Evolutionary conservation across 2,329 filamentous ascomycete species (phyloP), one percentile per base, ranked within the genome.

Genomic region (Trichophyton rubrum): DNA sequence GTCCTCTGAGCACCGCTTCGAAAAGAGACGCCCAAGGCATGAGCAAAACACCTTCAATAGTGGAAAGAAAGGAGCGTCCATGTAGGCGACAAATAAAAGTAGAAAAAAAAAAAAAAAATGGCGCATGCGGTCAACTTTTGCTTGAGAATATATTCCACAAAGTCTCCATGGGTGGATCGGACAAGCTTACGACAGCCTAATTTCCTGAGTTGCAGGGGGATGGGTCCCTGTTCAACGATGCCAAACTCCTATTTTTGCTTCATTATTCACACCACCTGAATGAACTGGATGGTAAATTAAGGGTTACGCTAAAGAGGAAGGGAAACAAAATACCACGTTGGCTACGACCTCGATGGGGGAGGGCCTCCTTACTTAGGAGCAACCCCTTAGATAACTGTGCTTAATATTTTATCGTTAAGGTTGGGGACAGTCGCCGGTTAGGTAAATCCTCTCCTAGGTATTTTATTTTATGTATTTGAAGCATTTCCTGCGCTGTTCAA

Each of bases 161-260:
- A n/a, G 11, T 43, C n/a, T 43, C 43, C 49, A 30, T n/a, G 7
- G 22, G 49, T 53, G 49, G 49, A 53, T 53, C 22, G 27, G 15
- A 30, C 27, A 41, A 30, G 56, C 56, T 59, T 30, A 59, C 40
- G 56, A 59, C 24, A 41, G 15, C 56, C 24, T 47, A 59, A 59
- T 59, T 47, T 59, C 56, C 56, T 59, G 56, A 59, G 40, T 22
- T 27, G 56, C 56, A 47, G n/a, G 41, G 33, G 41, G n/a, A 59
- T 59, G 56, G 56, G 56, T 43, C 56, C 56, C 56, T 47, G 15
- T 47, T 59, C 40, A 38, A 20, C 40, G 47, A 17, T 38, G 17
- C 11, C 22, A 30, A 53, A 53, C 27, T 53, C 27, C 49, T 53
- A 30, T 53, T 53, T 24, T 53, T n/a, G n/a, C 13, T 38, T 38